Conservation (phyloP, 1,284 basidiomycete genomes). For the Veloboletus limbatus region DNA sequence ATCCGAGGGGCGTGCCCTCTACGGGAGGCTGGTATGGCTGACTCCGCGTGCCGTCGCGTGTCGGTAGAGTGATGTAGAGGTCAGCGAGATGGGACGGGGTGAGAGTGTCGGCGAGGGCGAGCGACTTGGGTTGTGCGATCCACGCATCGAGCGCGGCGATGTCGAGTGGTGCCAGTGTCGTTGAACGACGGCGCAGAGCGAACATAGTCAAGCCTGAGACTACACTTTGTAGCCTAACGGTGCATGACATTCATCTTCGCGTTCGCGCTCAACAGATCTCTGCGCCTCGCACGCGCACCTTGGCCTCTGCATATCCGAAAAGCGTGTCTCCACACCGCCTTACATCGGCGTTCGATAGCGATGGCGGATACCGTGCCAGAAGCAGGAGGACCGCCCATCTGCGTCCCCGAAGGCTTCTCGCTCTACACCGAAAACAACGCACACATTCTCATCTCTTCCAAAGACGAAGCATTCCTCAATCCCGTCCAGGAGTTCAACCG, state of each 20-base stretch:
- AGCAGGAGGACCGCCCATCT: constrained; percentile 30
- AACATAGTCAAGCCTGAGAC: background rate
- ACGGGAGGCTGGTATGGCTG: constrained; percentile 35
- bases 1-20: constrained; percentile 45
- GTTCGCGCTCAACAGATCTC: constrained; percentile 25
- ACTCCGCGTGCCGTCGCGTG: constrained; percentile 52
- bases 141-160: constrained; percentile 50
- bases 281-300: constrained; percentile 28
- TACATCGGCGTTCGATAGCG: background rate
- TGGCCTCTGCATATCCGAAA: too few species aligned
- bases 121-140: constrained; percentile 45
- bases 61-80: constrained; percentile 68
- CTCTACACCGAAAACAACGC: constrained; percentile 86
- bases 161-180: too few species aligned
- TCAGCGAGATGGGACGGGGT: constrained; percentile 53
- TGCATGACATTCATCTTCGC: constrained; percentile 21
- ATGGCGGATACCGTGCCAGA: background rate
- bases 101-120: constrained; percentile 44
- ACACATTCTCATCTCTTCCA: constrained; percentile 76
- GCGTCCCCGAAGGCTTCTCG: constrained; percentile 71
- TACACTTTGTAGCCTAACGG: too few species aligned
- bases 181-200: constrained; percentile 10
- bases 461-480: constrained; percentile 89
- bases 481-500: constrained; percentile 99
- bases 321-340: background rate